Evolutionary conservation across 345 rosid genomes (phyloP).

Genomic region (Citrus australasica): DNA sequence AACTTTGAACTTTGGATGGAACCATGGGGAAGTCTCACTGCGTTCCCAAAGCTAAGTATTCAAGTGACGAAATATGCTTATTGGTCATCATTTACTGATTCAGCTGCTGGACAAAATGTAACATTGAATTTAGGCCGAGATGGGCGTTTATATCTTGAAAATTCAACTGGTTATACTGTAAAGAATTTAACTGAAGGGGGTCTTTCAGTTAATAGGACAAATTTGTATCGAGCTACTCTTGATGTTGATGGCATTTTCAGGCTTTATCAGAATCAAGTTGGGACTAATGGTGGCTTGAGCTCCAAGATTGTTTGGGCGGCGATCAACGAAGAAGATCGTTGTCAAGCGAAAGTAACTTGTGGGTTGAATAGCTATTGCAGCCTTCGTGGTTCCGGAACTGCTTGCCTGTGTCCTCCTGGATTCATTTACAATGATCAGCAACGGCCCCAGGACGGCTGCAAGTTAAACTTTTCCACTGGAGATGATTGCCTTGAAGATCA

Average conservation of each 20-base stretch:
- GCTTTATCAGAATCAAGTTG: too few relatives aligned
- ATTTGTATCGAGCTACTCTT: too few relatives aligned
- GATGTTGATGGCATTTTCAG: too few relatives aligned
- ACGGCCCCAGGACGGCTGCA: neutral
- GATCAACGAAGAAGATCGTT: neutral
- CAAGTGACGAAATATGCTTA: too few relatives aligned
- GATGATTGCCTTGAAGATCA: neutral
- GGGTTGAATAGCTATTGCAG: neutral
- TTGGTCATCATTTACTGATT: neutral
- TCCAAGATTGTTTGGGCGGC: neutral
- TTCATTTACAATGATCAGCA: neutral
- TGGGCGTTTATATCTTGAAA: constrained; percentile 21
- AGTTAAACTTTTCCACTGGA: neutral
- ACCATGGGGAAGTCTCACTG: neutral
- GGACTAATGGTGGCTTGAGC: too few relatives aligned
- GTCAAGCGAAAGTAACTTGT: neutral
- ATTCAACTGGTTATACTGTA: neutral
- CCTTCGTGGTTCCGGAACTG: neutral
- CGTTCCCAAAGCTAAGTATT: neutral
- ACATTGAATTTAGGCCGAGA: neutral
- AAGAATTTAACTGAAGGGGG: too few relatives aligned
- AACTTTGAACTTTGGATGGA: neutral
- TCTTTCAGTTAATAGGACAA: too few relatives aligned
- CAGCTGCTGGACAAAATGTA: neutral
- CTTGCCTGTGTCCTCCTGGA: constrained; percentile 3